Conservation (phyloP, 78 protist genomes). For the Guillardia theta region DNA sequence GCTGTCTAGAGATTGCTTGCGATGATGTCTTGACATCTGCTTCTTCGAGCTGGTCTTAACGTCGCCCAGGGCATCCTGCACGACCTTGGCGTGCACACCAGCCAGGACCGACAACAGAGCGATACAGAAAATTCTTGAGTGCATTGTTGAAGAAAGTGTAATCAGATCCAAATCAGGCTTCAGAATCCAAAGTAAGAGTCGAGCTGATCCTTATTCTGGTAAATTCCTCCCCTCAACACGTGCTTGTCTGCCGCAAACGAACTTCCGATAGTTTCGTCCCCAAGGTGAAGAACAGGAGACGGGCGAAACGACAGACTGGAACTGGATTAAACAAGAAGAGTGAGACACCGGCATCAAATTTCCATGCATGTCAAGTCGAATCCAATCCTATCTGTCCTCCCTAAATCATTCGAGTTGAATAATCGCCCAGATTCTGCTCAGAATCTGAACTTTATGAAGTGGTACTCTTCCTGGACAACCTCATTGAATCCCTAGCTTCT, state of each 20-base stretch:
- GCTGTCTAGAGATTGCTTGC: background rate
- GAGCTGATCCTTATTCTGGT: background rate
- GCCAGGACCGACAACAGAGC: background rate
- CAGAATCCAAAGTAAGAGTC: background rate
- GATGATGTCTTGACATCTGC: background rate
- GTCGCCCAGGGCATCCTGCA: background rate
- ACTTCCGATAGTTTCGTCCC: background rate
- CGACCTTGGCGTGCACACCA: background rate
- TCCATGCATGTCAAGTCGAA: too few relatives aligned
- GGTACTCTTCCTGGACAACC: too few relatives aligned
- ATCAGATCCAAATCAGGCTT: too few relatives aligned
- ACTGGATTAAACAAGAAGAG: too few relatives aligned
- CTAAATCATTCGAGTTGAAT: too few relatives aligned
- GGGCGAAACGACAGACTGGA: background rate
- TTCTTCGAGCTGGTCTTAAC: background rate
- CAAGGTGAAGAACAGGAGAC: background rate
- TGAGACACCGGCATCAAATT: too few relatives aligned
- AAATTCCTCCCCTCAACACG: background rate
- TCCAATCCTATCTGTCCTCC: too few relatives aligned
- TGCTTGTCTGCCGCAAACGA: background rate
- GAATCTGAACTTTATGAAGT: too few relatives aligned
- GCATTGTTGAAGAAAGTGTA: too few relatives aligned
- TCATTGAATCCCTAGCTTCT: too few relatives aligned
- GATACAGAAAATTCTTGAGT: background rate
- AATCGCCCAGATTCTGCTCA: too few relatives aligned